These are phyloP conservation scores for Didymella arachidicola DNA, from an alignment of 2,329 filamentous ascomycete species.

Conservation along the genomic window DNA sequence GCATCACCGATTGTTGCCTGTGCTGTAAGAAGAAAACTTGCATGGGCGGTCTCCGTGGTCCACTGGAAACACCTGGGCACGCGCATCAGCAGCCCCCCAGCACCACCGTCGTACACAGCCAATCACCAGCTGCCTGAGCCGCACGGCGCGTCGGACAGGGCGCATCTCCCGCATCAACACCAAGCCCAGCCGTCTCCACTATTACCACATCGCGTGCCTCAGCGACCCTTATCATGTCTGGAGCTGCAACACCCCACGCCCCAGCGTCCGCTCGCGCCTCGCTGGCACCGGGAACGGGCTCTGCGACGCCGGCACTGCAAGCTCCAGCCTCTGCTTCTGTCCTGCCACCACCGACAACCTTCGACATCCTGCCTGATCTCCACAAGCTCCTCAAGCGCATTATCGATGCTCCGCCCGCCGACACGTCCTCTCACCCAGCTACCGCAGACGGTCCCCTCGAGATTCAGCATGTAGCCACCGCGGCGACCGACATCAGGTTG, in stretches of 20 bases:
- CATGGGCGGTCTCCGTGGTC: neutral
- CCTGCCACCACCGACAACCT: conserved; percentile 78
- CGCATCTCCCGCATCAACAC: conserved; percentile 31
- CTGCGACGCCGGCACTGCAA: conserved; percentile 39
- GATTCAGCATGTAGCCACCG: conserved; percentile 79
- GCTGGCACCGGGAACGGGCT: conserved; percentile 39
- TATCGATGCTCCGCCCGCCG: conserved; percentile 55
- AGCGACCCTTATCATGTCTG: conserved; percentile 40
- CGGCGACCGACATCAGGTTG: conserved; percentile 80
- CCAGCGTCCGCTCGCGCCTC: conserved; percentile 43
- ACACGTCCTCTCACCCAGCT: conserved; percentile 35
- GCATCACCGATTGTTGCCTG: conserved; percentile 20
- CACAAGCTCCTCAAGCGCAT: conserved; percentile 79
- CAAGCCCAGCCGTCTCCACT: conserved; percentile 25
- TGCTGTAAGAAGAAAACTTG: conserved; percentile 9
- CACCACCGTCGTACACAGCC: conserved; percentile 22
- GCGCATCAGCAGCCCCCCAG: neutral
- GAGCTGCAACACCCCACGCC: conserved; percentile 44
- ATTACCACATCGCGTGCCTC: conserved; percentile 11
- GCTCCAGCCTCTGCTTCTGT: conserved; percentile 55
- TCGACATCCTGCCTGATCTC: conserved; percentile 86
- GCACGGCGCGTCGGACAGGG: conserved; percentile 21
- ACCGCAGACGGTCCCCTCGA: conserved; percentile 56
- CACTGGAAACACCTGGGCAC: neutral
- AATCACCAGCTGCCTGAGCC: conserved; percentile 26